Evolutionary conservation across 1,139 yeast genomes (phyloP), one percentile per base, ranked within the genome.

Genomic region (Lodderomyces metapsilosis): DNA sequence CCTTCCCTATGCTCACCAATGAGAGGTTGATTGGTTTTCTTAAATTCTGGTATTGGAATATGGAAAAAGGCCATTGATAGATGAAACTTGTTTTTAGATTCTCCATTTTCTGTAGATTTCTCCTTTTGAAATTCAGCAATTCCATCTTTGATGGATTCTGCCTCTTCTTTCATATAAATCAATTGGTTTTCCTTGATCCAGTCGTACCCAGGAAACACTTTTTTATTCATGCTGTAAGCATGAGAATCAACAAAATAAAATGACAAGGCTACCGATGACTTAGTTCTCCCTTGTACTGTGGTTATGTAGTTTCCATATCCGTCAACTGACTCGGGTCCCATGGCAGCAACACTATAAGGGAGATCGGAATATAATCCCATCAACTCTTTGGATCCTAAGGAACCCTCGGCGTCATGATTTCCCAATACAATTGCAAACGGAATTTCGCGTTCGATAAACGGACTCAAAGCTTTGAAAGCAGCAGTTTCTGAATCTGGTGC

Each of bases 21-120:
- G 24, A 66, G 53, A 4, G 72, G 71, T 43, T 71, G 74, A 1
- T 41, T 34, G 13, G 65, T 46, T 41, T 82, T 74, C 42, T 79
- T 66, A 58, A 79, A 89, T 59, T 91, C 97, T 0, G 96, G 94
- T 15, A 89, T 53, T 0, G 98, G 98, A 32, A 92, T 89, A 58
- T 92, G 98, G 72, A 89, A 84, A 54, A 91, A 91, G 0, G 95
- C 96, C 89, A 92, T 82, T 13, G 89, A 75, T 49, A 87, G 54
- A 42, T 76, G 85, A 9, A 42, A 41, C 12, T 52, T 41, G 13
- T 74, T 46, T 53, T 68, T 37, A 12, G 30, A 21, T 12, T 36
- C 30, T 4, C 33, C 18, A 25, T 28, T 30, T 7, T 42, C 38
- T 2, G 22, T 31, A 8, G 15, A n/a, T 6, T 22, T 31, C 15